phyloP scores from a whole-genome alignment of 2,329 filamentous ascomycete genomes.

The Calcarisporium arbuscula region DNA sequence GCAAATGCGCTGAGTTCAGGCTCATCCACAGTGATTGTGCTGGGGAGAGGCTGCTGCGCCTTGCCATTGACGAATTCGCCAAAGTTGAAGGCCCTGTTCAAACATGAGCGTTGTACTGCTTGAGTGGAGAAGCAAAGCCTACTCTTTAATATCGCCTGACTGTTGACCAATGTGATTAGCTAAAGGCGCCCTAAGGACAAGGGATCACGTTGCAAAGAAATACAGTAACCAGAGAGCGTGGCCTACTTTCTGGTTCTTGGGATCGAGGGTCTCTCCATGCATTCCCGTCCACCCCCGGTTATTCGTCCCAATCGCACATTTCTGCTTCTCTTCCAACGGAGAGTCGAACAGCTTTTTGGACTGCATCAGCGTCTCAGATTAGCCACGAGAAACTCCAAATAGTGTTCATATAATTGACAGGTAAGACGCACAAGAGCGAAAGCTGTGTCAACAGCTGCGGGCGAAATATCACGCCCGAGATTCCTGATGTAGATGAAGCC shows the following conservation, averaged over 20 bases:
- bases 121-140: constrained; percentile 15
- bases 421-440: constrained; percentile 62
- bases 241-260: constrained; percentile 67
- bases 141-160: constrained; percentile 88
- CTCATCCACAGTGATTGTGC: constrained; percentile 53
- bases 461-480: constrained; percentile 60
- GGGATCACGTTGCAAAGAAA: too few relatives aligned
- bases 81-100: constrained; percentile 79
- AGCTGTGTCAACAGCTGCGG: constrained; percentile 58
- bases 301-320: constrained; percentile 68
- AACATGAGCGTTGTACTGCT: background rate
- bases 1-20: constrained; percentile 60
- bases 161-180: constrained; percentile 22
- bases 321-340: constrained; percentile 63
- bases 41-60: constrained; percentile 71
- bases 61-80: constrained; percentile 65
- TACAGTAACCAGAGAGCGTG: background rate
- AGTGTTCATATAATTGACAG: background rate
- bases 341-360: constrained; percentile 66
- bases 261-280: constrained; percentile 84
- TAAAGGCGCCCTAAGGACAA: too few relatives aligned
- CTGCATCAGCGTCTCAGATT: constrained; percentile 21
- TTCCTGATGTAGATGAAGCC: constrained; percentile 90
- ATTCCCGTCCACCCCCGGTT: constrained; percentile 88
- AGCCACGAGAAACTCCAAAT: background rate